These are phyloP conservation scores for Clonostachys rhizophaga DNA, from an alignment of 2,329 filamentous ascomycete species.

Conservation along the genomic window DNA sequence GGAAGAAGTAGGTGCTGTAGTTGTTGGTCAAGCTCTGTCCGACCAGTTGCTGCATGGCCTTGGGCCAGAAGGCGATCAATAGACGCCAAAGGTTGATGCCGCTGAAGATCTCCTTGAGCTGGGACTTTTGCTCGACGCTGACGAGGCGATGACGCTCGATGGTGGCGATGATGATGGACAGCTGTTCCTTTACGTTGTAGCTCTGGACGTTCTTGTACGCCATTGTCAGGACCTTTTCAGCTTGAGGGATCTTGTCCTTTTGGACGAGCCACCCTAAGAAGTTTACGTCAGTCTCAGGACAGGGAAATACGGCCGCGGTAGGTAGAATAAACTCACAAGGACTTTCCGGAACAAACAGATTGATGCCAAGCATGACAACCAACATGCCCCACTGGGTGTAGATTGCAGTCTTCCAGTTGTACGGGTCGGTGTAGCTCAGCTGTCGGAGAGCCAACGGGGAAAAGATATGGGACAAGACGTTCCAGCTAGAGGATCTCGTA, in stretches of 20 bases:
- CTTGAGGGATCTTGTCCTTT: background rate
- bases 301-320: too few relatives aligned
- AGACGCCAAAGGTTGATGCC: slow-evolving; percentile 3
- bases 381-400: slow-evolving; percentile 4
- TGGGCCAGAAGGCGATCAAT: slow-evolving; percentile 4
- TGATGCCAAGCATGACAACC: slow-evolving; percentile 2
- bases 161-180: background rate
- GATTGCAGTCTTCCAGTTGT: slow-evolving; percentile 3
- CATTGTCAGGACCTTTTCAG: background rate
- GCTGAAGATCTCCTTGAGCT: slow-evolving; percentile 1
- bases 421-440: slow-evolving; percentile 2
- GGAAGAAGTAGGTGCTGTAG: slow-evolving; percentile 3
- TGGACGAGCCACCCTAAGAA: background rate
- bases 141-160: background rate
- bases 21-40: slow-evolving; percentile 4
- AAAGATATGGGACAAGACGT: slow-evolving; percentile 27
- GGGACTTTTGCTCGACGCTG: background rate
- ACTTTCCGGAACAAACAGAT: slow-evolving; percentile 2
- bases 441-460: slow-evolving; percentile 2
- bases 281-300: too few relatives aligned
- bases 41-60: slow-evolving; percentile 3
- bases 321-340: background rate
- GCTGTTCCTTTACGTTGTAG: slow-evolving; percentile 1
- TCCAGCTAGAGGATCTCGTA: slow-evolving; percentile 54
- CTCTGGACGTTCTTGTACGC: slow-evolving; percentile 1